Percentiles rank a stretch among this genome's conserved stretches.
These are phyloP conservation scores for Beauveria brongniartii DNA, from an alignment of 2,329 filamentous ascomycete genomes.

Conservation along the genomic window DNA sequence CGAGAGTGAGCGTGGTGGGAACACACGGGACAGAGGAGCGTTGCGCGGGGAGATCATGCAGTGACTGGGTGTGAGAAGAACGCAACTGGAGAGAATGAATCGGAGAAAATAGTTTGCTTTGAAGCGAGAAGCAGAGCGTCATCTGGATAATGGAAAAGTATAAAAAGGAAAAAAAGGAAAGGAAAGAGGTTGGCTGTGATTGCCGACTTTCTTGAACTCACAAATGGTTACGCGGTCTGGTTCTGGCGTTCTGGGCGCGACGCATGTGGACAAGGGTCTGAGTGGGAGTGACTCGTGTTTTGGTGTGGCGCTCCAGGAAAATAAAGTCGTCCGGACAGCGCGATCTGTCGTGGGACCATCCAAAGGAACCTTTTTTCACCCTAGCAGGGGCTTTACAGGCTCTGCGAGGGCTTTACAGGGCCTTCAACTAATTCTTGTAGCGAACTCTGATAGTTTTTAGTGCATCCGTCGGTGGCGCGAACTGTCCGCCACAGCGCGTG, in stretches of 20 bases:
- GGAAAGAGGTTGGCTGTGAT: not conserved
- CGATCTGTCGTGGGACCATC: not conserved
- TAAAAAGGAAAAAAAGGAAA: not conserved
- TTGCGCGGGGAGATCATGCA: conserved; percentile 1
- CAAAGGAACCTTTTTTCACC: not conserved
- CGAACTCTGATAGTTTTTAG: not conserved
- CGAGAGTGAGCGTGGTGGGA: not conserved
- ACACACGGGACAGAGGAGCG: not conserved
- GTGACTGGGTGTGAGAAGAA: no score
- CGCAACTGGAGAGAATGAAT: not conserved
- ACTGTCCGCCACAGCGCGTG: conserved; percentile 3
- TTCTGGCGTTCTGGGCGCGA: conserved; percentile 23
- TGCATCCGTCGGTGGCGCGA: conserved; percentile 1
- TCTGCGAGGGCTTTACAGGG: not conserved
- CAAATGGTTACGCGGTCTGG: conserved; percentile 10
- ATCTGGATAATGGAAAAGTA: not conserved
- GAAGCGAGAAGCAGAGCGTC: not conserved
- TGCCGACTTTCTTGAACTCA: not conserved
- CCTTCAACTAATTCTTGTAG: not conserved
- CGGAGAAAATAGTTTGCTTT: not conserved
- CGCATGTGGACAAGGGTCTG: conserved; percentile 14
- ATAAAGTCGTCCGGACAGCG: not conserved
- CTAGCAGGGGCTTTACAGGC: no score
- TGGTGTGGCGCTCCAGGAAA: not conserved
- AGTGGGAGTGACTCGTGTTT: not conserved